Percentiles rank a stretch among this genome's conserved stretches.
Conservation (phyloP, 208 protist species). For the Trypanosomatidae sp. region DNA sequence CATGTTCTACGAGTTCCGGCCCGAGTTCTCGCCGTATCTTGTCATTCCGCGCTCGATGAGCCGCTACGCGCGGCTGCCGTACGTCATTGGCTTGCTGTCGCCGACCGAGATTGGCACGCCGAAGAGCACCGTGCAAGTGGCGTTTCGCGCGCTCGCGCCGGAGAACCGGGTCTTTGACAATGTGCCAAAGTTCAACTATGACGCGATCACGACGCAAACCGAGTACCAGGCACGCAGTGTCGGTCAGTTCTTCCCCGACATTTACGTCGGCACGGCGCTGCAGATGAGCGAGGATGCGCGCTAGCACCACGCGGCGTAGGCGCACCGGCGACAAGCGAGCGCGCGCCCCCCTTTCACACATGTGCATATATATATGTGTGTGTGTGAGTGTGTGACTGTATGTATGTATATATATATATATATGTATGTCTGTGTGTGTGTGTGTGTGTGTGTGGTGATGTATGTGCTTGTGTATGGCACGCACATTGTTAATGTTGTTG, state of each 20-base stretch:
- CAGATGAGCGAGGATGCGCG: constrained; percentile 38
- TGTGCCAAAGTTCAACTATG: constrained; percentile 41
- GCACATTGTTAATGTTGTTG: no score
- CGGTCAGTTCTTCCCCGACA: constrained; percentile 72
- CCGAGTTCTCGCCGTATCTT: constrained; percentile 65
- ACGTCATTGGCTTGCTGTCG: constrained; percentile 36
- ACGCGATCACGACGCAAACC: constrained; percentile 36
- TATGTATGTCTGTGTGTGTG: no score
- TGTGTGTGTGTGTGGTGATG: no score
- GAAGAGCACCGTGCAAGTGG: constrained; percentile 25
- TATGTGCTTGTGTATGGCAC: no score
- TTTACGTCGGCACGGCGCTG: constrained; percentile 63
- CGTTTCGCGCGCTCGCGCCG: constrained; percentile 42
- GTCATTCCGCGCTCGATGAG: constrained; percentile 59
- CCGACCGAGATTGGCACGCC: constrained; percentile 44
- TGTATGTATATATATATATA: no score
- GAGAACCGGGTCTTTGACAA: constrained; percentile 65
- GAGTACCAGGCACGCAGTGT: constrained; percentile 58
- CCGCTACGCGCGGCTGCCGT: constrained; percentile 28
- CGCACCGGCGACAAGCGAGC: no score
- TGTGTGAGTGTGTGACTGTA: no score
- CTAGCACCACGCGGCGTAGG: no score
- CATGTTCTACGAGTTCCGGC: constrained; percentile 68
- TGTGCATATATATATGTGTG: no score
- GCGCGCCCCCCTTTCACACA: no score